Evolutionary conservation across 2,329 filamentous ascomycete species (phyloP).

Genomic region (Cadophora sp.): DNA sequence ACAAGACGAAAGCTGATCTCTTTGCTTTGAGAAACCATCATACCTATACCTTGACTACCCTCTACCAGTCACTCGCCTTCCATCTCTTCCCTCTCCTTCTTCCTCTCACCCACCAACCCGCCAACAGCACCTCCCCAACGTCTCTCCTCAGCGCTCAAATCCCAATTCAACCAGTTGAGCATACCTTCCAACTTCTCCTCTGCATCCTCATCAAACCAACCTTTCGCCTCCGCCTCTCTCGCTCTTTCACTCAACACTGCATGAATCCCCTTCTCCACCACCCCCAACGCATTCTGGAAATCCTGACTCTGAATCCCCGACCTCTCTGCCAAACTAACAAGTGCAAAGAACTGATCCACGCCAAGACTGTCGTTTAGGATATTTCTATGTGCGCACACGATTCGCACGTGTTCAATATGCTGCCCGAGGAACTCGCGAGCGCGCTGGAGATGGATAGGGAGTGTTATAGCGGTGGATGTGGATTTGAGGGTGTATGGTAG

Average conservation of each 20-base stretch:
- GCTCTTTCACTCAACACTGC: neutral
- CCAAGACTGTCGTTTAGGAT: neutral
- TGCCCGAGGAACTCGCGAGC: constrained; percentile 10
- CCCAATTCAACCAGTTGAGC: neutral
- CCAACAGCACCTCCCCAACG: neutral
- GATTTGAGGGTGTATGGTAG: neutral
- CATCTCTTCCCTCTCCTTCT: neutral
- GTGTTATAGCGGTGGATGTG: neutral
- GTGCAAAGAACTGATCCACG: neutral
- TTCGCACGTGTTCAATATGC: neutral
- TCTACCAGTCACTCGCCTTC: neutral
- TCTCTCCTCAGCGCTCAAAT: neutral
- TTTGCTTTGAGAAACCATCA: neutral
- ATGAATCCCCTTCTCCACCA: neutral
- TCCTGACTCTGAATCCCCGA: neutral
- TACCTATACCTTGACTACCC: neutral
- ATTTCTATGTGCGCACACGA: neutral
- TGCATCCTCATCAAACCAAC: constrained; percentile 10
- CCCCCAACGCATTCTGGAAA: neutral
- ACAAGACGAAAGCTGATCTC: neutral
- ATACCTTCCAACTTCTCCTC: neutral
- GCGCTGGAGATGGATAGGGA: constrained; percentile 1
- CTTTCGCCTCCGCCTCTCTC: neutral
- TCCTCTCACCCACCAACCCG: neutral
- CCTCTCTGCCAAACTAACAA: neutral